Base-by-base conservation (phyloP, 2,329 filamentous ascomycete genomes). In the Lachnellula subtilissima region DNA sequence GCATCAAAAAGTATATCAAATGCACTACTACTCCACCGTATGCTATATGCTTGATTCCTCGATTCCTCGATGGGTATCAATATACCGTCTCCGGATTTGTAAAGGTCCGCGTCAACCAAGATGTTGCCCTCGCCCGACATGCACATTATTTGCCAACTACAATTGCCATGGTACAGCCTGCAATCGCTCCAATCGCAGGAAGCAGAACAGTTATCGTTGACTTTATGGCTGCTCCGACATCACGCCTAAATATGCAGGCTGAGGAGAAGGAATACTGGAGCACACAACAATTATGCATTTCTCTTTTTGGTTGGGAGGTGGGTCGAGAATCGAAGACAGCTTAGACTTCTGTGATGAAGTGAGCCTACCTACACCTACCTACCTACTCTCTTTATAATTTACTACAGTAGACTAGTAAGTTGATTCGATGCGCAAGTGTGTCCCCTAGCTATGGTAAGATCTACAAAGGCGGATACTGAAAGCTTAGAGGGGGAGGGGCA, bases 221-320 rank as follows among this genome's bases (percentile, higher is more conserved):
- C 47, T 25, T 52, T 17, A 45, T 50, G 35, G 51, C 49, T 46
- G 42, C 42, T 58, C 54, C 54, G 52, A 47, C 52, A 48, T 61
- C 54, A 55, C 46, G 59, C 59, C 55, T 59, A 58, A 61, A 58
- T 61, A 54, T 59, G 59, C 59, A 56, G 56, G 56, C 54, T 52
- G 54, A 55, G 53, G 40, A 51, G 43, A 22, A 37, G 11, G 42
- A n/a, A 49, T 35, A 49, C 25, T 28, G 25, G 50, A 19, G 19
- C 22, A 54, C 43, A n/a, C 49, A 52, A 42, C 25, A 39, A 45
- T 45, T 22, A 8, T 28, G 25, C 25, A 28, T 11, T 32, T 32
- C 28, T 32, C 8, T 32, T 11, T 11, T 32, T 8, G 28, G 43
- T 43, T 22, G 32, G 49, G 37, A 15, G 14, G 25, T 23, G 37